phyloP scores from a whole-genome alignment of 257 asterid genomes.

The Solanum sitiens region DNA sequence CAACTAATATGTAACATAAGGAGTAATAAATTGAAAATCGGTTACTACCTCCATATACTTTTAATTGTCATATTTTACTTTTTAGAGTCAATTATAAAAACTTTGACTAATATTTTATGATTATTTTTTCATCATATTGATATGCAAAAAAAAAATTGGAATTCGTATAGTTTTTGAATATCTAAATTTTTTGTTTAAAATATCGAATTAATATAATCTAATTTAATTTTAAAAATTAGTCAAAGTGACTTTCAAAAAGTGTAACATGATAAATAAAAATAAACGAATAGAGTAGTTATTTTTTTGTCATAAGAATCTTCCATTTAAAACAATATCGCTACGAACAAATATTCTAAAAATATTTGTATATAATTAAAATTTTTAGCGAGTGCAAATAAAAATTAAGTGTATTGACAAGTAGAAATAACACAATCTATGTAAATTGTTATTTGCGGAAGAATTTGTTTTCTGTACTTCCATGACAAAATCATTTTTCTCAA shows the following conservation, averaged over 20 bases:
- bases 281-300: background rate
- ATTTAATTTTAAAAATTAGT: too few relatives aligned
- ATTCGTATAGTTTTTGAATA: too few relatives aligned
- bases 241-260: background rate
- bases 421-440: background rate
- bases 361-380: too few relatives aligned
- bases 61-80: too few relatives aligned
- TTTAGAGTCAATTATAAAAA: background rate
- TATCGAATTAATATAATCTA: too few relatives aligned
- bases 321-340: background rate
- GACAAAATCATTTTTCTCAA: background rate
- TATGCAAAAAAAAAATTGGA: too few relatives aligned
- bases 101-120: background rate
- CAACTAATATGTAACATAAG: background rate
- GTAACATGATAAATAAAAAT: too few relatives aligned
- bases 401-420: background rate
- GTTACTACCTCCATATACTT: background rate
- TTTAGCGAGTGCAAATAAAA: background rate
- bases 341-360: too few relatives aligned
- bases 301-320: background rate
- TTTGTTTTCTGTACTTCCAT: background rate
- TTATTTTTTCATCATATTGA: too few relatives aligned
- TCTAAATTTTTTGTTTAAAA: too few relatives aligned
- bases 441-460: background rate
- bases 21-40: background rate